Evolutionary conservation across 805 yeast species (phyloP), one percentile per base, ranked within the genome.

Genomic region (Candida ipomoeae): DNA sequence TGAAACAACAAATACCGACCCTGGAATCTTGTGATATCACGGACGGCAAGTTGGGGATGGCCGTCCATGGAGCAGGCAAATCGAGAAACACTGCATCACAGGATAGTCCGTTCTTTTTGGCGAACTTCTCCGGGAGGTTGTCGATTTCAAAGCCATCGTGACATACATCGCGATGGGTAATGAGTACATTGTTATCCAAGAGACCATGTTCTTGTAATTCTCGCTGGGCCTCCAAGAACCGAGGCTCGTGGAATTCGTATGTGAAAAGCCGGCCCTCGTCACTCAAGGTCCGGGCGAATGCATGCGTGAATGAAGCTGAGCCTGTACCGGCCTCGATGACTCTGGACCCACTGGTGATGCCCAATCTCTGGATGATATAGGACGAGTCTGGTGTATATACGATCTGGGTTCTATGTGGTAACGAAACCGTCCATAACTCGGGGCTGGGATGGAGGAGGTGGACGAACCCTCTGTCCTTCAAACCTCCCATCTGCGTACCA

Each of bases 271-370:
- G 74, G 0, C 96, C 96, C 1, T 60, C 61, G 1, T 55, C 53
- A 1, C 81, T 81, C 2, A 87, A 84, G 0, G 94, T 82, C 60
- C 99, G 79, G 1, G 96, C 86, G 65, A 94, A 81, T 0, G 96
- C 85, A 69, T 94, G 99, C 3, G 96, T 87, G 62, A 94, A 89
- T 1, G 97, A 89, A 0, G 95, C 99, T 6, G 96, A 87, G 0
- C 99, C 99, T 0, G 99, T 94, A 35, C 99, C 99, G 0, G 98
- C 96, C 70, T 94, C 99, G 43, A 94, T 85, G 11, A 94, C 95
- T 51, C 81, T 71, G 0, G 89, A 78, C 1, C 92, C 91, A 13
- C 88, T 81, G 17, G 80, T 74, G 48, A 94, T 83, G 41, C 82
- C 78, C 55, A 94, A 71, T 60, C 96, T 73, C 65, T 92, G 96